phyloP scores from a whole-genome alignment of 169 alveolate species.

The Plasmodium vinckei region DNA sequence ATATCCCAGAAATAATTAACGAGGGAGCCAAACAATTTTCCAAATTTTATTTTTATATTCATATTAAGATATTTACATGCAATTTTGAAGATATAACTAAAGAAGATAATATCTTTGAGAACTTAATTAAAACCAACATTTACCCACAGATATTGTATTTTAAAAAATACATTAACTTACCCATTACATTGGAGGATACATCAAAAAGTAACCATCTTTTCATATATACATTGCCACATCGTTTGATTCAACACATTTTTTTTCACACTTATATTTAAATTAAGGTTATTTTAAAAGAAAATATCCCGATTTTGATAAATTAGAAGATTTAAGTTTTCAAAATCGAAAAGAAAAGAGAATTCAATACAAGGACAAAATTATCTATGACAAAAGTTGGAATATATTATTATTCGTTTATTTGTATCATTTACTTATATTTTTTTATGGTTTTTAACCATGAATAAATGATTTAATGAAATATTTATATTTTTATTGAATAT shows the following conservation, averaged over 20 bases:
- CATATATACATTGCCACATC: slow-evolving; percentile 8
- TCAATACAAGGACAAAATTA: slow-evolving; percentile 17
- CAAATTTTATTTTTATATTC: slow-evolving; percentile 70
- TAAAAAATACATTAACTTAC: slow-evolving; percentile 60
- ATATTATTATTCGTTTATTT: slow-evolving; percentile 4
- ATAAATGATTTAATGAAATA: background rate
- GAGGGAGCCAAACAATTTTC: slow-evolving; percentile 12
- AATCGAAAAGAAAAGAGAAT: slow-evolving; percentile 14
- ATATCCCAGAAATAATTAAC: slow-evolving; percentile 17
- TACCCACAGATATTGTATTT: slow-evolving; percentile 57
- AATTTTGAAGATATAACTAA: slow-evolving; percentile 35
- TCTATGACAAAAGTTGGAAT: slow-evolving; percentile 58
- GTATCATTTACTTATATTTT: slow-evolving; percentile 8
- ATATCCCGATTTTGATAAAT: slow-evolving; percentile 52
- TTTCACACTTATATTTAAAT: slow-evolving; percentile 11
- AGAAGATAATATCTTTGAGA: slow-evolving; percentile 43
- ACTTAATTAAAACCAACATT: slow-evolving; percentile 63
- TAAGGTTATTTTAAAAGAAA: slow-evolving; percentile 74
- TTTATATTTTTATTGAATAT: slow-evolving; percentile 4
- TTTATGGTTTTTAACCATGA: background rate
- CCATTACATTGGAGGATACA: slow-evolving; percentile 69
- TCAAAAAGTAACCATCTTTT: slow-evolving; percentile 47
- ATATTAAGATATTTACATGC: slow-evolving; percentile 62
- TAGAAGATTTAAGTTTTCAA: slow-evolving; percentile 27
- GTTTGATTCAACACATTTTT: background rate